phyloP scores from a whole-genome alignment of 495 filamentous ascomycete genomes.

The Evansstolkia leycettana region DNA sequence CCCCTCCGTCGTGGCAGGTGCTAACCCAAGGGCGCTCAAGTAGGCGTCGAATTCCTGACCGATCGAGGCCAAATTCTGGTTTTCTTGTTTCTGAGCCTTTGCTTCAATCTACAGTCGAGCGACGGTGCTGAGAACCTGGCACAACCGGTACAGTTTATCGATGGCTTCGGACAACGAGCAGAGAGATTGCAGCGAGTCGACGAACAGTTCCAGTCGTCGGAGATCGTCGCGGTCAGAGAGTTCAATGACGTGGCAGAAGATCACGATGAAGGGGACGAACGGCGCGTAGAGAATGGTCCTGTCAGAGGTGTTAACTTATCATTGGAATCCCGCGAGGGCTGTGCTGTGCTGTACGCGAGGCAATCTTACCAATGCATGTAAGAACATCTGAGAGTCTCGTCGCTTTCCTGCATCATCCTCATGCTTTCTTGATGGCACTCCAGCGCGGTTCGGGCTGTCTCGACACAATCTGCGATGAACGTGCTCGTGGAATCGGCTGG shows the following conservation, averaged over 20 bases:
- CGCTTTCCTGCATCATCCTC: slow-evolving; percentile 30
- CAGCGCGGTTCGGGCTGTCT: slow-evolving; percentile 43
- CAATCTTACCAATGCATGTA: slow-evolving; percentile 57
- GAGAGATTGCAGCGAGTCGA: slow-evolving; percentile 40
- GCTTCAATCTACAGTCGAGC: slow-evolving; percentile 51
- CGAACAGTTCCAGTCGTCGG: slow-evolving; percentile 40
- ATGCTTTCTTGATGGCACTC: slow-evolving; percentile 40
- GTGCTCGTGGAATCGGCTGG: slow-evolving; percentile 26
- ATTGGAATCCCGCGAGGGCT: no score
- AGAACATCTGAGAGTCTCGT: slow-evolving; percentile 32
- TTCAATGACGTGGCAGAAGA: slow-evolving; percentile 58
- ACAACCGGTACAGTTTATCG: slow-evolving; percentile 46
- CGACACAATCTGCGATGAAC: slow-evolving; percentile 48
- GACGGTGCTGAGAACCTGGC: slow-evolving; percentile 47
- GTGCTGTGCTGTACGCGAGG: background rate
- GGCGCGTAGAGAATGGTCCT: slow-evolving; percentile 55
- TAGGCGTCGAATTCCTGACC: slow-evolving; percentile 55
- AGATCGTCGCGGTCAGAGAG: slow-evolving; percentile 31
- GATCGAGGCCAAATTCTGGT: slow-evolving; percentile 33
- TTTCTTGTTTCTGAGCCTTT: slow-evolving; percentile 29
- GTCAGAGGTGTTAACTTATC: background rate
- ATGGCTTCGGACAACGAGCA: slow-evolving; percentile 42
- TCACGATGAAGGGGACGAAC: slow-evolving; percentile 56
- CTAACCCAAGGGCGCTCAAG: slow-evolving; percentile 49
- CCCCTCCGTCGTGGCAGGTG: slow-evolving; percentile 21